phyloP scores from a whole-genome alignment of 2,329 filamentous ascomycete species.

The Pyricularia pennisetigena region DNA sequence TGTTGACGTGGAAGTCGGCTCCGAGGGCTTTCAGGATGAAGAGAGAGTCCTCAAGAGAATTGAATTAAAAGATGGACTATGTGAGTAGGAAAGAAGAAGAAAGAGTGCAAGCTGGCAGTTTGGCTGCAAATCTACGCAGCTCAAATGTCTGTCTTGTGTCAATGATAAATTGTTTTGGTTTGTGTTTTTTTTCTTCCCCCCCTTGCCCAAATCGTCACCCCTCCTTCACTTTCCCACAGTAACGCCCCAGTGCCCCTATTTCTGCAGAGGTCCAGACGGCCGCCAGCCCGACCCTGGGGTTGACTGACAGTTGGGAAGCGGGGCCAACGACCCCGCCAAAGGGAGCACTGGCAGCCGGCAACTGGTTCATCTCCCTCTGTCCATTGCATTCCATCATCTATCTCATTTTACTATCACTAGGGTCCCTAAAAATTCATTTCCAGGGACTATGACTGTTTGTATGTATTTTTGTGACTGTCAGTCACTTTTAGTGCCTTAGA shows the following conservation, averaged over 20 bases:
- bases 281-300: neutral
- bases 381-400: neutral
- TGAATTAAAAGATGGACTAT: neutral
- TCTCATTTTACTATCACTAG: neutral
- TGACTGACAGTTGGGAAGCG: neutral
- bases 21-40: neutral
- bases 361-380: neutral
- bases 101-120: neutral
- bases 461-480: neutral
- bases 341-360: neutral
- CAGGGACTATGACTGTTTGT: neutral
- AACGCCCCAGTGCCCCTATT: neutral
- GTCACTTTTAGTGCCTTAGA: neutral
- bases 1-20: neutral
- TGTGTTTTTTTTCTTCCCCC: neutral
- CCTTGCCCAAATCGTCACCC: neutral
- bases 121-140: neutral
- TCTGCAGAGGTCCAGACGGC: neutral
- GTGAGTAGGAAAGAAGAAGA: neutral
- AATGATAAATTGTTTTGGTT: neutral
- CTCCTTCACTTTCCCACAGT: neutral
- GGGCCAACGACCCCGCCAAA: neutral
- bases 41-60: neutral
- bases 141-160: neutral
- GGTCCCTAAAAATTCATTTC: neutral